Conservation (phyloP, 1,284 basidiomycete species). For the Marasmius tenuissimus region DNA sequence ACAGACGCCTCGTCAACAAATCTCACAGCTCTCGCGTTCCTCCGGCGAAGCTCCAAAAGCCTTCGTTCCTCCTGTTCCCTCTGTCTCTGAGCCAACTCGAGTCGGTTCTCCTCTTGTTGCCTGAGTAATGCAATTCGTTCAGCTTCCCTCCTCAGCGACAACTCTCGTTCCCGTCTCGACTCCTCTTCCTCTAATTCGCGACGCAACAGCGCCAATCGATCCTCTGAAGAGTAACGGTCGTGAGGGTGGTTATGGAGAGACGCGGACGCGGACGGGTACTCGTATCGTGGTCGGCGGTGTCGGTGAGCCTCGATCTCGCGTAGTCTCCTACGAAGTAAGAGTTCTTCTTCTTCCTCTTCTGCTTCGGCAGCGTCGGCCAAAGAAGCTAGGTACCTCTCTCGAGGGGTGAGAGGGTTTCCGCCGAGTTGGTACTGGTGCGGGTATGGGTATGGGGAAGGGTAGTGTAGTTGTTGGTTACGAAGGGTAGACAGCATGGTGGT, state of each 20-base stretch:
- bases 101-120: conserved; percentile 6
- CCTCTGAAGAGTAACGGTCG: conserved; percentile 1
- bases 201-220: conserved; percentile 13
- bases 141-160: conserved; percentile 14
- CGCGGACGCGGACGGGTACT: conserved; percentile 1
- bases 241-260: neutral
- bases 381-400: conserved; percentile 2
- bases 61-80: conserved; percentile 8
- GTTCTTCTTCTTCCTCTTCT: conserved; percentile 32
- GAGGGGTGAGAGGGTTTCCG: conserved; percentile 1
- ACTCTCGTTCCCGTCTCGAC: conserved; percentile 13
- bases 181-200: conserved; percentile 23
- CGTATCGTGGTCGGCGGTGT: conserved; percentile 11
- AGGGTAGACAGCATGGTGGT: neutral
- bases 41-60: neutral
- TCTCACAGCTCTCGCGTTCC: no score
- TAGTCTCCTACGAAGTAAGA: conserved; percentile 26
- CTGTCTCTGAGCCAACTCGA: conserved; percentile 1
- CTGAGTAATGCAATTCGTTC: conserved; percentile 11
- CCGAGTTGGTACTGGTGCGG: neutral
- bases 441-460: no score
- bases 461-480: conserved; percentile 3
- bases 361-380: conserved; percentile 1
- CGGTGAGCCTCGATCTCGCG: conserved; percentile 27
- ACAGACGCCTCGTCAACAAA: no score